Conservation (phyloP, 495 filamentous ascomycete species). For the Aspergillus avenaceus region DNA sequence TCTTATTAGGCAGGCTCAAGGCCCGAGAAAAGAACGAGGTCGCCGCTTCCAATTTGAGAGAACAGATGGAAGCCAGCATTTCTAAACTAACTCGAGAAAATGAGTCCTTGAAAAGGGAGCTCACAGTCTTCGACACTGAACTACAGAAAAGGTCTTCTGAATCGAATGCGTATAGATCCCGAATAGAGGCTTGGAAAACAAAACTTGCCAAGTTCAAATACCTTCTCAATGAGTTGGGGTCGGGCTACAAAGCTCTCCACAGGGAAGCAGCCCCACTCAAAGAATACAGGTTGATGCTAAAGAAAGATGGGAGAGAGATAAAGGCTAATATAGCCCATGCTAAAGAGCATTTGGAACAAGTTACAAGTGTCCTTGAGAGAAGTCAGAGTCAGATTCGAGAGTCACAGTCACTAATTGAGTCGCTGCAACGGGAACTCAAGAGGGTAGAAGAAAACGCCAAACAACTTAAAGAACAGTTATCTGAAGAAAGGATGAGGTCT, state of each 20-base stretch:
- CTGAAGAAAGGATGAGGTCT: slow-evolving; percentile 26
- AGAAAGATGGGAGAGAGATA: slow-evolving; percentile 26
- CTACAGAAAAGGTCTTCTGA: slow-evolving; percentile 19
- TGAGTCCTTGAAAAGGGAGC: slow-evolving; percentile 15
- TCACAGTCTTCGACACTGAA: slow-evolving; percentile 9
- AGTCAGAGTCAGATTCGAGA: slow-evolving; percentile 15
- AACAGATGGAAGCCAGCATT: slow-evolving; percentile 24
- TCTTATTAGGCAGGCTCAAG: slow-evolving; percentile 30
- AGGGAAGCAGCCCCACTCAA: slow-evolving; percentile 24
- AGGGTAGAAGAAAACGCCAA: slow-evolving; percentile 13
- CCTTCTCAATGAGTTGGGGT: slow-evolving; percentile 33
- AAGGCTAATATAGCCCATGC: slow-evolving; percentile 15
- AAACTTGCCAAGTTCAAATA: slow-evolving; percentile 29
- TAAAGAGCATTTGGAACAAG: slow-evolving; percentile 17
- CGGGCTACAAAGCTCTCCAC: slow-evolving; percentile 27
- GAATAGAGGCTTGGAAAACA: slow-evolving; percentile 29
- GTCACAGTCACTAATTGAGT: slow-evolving; percentile 6
- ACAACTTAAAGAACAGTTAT: slow-evolving; percentile 15
- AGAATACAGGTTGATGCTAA: slow-evolving; percentile 11
- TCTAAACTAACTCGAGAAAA: slow-evolving; percentile 24
- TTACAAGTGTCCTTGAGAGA: slow-evolving; percentile 10
- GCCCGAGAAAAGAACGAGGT: slow-evolving; percentile 33
- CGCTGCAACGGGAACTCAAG: slow-evolving; percentile 19
- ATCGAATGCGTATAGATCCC: slow-evolving; percentile 12
- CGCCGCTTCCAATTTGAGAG: slow-evolving; percentile 16